These are phyloP conservation scores for Colletotrichum gloeosporioides DNA, from an alignment of 2,329 filamentous ascomycete genomes.

Conservation along the genomic window DNA sequence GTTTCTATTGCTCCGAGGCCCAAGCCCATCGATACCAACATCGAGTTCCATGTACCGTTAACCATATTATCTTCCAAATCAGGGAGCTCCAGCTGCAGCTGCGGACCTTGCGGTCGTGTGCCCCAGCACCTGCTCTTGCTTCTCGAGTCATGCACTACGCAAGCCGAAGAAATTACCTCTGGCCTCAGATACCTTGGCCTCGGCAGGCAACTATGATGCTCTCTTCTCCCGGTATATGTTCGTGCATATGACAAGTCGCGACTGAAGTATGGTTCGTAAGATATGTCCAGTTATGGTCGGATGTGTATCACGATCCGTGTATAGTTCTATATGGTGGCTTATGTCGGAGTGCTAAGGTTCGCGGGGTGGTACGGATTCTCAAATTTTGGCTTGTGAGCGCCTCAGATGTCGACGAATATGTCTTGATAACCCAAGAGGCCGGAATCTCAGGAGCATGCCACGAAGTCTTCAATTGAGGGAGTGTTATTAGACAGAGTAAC, in stretches of 20 bases:
- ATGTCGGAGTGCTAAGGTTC: not conserved
- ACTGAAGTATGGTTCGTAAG: not conserved
- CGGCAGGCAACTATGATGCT: no score
- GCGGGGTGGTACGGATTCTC: not conserved
- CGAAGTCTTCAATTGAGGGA: not conserved
- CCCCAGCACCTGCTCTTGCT: no score
- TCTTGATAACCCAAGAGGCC: not conserved
- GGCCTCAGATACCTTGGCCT: no score
- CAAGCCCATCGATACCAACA: no score
- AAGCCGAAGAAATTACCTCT: no score
- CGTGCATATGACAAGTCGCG: not conserved
- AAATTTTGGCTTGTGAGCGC: not conserved
- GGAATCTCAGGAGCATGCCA: not conserved
- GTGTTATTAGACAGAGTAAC: not conserved
- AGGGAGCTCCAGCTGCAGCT: no score
- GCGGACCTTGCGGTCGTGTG: no score
- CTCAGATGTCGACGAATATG: not conserved
- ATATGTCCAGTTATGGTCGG: not conserved
- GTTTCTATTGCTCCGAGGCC: no score
- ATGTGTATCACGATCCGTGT: not conserved
- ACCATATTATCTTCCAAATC: no score
- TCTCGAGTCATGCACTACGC: no score
- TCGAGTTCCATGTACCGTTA: no score
- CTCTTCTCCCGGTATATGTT: not conserved
- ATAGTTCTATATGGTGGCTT: not conserved